Percentiles rank a stretch among this genome's conserved stretches.
Conservation (phyloP, 495 filamentous ascomycete species). For the Mytilinidion resinicola region DNA sequence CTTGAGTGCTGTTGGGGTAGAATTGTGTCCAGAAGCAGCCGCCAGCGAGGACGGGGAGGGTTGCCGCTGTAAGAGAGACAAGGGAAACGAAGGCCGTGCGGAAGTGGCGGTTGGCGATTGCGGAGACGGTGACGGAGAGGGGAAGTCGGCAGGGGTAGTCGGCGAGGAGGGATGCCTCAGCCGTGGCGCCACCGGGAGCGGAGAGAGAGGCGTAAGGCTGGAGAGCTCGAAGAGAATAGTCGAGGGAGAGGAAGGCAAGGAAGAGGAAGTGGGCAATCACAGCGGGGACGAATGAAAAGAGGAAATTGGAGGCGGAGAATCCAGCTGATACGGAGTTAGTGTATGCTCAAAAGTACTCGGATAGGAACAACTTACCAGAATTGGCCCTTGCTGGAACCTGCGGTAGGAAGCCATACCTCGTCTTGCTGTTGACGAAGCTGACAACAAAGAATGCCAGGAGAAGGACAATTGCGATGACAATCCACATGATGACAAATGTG, state of each 20-base stretch:
- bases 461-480: conserved; percentile 55
- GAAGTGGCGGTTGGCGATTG: conserved; percentile 60
- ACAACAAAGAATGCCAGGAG: conserved; percentile 63
- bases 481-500: conserved; percentile 56
- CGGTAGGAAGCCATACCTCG: conserved; percentile 64
- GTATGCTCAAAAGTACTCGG: background rate
- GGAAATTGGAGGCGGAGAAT: conserved; percentile 80
- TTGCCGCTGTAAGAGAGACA: conserved; percentile 54
- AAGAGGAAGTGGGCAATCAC: conserved; percentile 69
- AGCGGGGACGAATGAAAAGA: conserved; percentile 78
- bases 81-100: conserved; percentile 64
- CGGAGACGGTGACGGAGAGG: conserved; percentile 54
- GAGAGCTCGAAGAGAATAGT: conserved; percentile 66
- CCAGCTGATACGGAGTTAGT: conserved; percentile 37
- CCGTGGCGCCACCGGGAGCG: conserved; percentile 51
- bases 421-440: conserved; percentile 61
- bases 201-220: conserved; percentile 67
- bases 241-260: conserved; percentile 70
- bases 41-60: conserved; percentile 69
- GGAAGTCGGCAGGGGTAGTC: conserved; percentile 65
- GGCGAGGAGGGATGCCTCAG: conserved; percentile 63
- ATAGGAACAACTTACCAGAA: conserved; percentile 5
- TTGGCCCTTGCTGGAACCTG: conserved; percentile 55
- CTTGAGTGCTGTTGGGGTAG: conserved; percentile 39
- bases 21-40: conserved; percentile 78